Base-by-base conservation (phyloP, 805 yeast species). In the Yarrowia hollandica region DNA sequence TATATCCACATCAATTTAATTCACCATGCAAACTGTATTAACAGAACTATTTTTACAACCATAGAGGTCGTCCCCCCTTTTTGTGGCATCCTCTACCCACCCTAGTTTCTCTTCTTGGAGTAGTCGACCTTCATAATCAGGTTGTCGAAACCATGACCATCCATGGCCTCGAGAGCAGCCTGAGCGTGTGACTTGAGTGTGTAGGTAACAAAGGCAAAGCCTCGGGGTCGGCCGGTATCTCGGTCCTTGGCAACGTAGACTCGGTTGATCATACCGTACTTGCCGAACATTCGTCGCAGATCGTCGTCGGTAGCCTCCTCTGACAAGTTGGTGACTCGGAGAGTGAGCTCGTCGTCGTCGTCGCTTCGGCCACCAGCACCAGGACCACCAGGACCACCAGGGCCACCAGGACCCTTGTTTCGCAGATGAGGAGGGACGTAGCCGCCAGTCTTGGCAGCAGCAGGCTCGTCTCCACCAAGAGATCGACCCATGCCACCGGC, bases 171-270 rank as follows among this genome's bases (percentile, higher is more conserved):
- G 74, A 86, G 77, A 56, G 97, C 98, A 64, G 71, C 73, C 74
- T 87, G 85, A 41, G 98, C 99, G 65, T 75, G 77, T 60, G 74
- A 72, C 23, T 60, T 65, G 69, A 83, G 83, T 60, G 84, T 79
- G 61, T 79, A 82, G 62, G 92, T 85, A 64, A 91, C 95, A 74
- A 89, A 94, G 5, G 98, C 98, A 74, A 92, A 84, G 70, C 99
- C 99, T 76, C 90, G 87, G 42, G 96, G 88, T 74, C 85, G 86
- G 64, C 96, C 94, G 23, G 98, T 94, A 68, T 88, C 96, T 76
- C 90, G 86, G 76, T 90, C 88, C 77, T 88, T 87, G 62, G 90
- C 90, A 61, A 94, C 79, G 64, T 86, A 86, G 65, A 87, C 88
- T 76, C 96, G 86, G 68, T 81, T 82, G 61, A 82, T 77, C 77